Base-by-base conservation (phyloP, 2,329 filamentous ascomycete genomes). In the Periglandula ipomoeae region DNA sequence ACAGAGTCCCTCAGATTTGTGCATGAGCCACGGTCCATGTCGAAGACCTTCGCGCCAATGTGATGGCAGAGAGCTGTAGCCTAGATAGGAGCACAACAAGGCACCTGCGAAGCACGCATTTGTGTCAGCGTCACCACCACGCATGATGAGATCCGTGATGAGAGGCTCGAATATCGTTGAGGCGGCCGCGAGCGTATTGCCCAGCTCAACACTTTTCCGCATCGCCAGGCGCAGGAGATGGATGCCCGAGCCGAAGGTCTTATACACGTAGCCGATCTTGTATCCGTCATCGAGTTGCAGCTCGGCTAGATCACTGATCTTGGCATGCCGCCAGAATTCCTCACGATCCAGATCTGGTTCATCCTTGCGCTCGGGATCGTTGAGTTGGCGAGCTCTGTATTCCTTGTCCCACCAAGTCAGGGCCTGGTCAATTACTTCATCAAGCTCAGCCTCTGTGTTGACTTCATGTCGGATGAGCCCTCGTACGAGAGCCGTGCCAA, bases 211-310 rank as follows among this genome's bases (percentile, higher is more conserved):
- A 13, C 61, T 49, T 45, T 60, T 60, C 5, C 67, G 61, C 53
- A 76, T 71, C 1, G 68, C 71, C 17, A 69, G 55, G 2, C 74
- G 64, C 8, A 77, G 58, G 10, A 68, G 58, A 17, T 73, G 53
- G 10, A 77, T 61, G 0, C 72, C 73, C 0, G 72, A 66, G 0
- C 74, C 74, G 11, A 78, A 67, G 4, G 70, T 70, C 59, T 78
- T 77, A 58, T 76, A 77, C 23, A 76, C 73, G 50, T 77, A 77
- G 3, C 75, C 75, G 41, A 78, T 75, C 55, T 69, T 67, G 23
- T 57, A 55, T 5, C 54, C 52, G 17, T 72, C 68, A 50, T 78
- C 74, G 17, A 77, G 59, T 42, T 70, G 56, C 35, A 76, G 59
- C 3, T 66, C 66, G 1, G 61, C 59, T 1, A 76, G 58, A 0